These are phyloP conservation scores for Penicillium digitatum DNA, from an alignment of 2,329 filamentous ascomycete species.

Conservation along the genomic window DNA sequence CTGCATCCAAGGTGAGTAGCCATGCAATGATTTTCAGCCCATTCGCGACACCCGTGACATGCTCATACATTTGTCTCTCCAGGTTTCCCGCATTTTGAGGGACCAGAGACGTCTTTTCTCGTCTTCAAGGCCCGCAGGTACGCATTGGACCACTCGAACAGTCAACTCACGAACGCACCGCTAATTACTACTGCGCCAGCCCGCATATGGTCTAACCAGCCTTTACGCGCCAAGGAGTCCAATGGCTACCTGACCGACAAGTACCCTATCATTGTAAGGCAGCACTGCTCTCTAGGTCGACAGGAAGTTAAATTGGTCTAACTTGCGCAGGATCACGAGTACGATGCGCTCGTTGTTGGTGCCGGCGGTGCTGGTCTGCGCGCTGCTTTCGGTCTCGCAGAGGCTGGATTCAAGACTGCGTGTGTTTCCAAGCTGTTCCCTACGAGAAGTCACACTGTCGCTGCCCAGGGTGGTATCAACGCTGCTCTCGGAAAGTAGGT, in stretches of 20 bases:
- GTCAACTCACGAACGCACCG: conserved; percentile 11
- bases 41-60: conserved; percentile 6
- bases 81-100: conserved; percentile 63
- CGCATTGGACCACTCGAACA: conserved; percentile 34
- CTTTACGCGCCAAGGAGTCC: conserved; percentile 88
- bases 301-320: conserved; percentile 12
- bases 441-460: conserved; percentile 62
- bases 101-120: conserved; percentile 76
- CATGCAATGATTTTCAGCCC: conserved; percentile 23
- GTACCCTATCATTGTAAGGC: conserved; percentile 86
- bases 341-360: conserved; percentile 85
- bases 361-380: conserved; percentile 62
- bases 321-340: conserved; percentile 77
- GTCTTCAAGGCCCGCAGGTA: conserved; percentile 75
- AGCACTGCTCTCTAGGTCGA: neutral
- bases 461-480: conserved; percentile 63
- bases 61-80: conserved; percentile 25
- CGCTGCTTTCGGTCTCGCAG: conserved; percentile 61
- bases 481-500: conserved; percentile 44
- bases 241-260: conserved; percentile 80
- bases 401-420: conserved; percentile 62
- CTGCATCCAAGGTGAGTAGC: conserved; percentile 45
- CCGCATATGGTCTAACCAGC: conserved; percentile 78
- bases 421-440: conserved; percentile 63
- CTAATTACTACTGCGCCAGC: conserved; percentile 50